Evolutionary conservation across 2,329 filamentous ascomycete species (phyloP).

Genomic region (Diaporthe vexans): DNA sequence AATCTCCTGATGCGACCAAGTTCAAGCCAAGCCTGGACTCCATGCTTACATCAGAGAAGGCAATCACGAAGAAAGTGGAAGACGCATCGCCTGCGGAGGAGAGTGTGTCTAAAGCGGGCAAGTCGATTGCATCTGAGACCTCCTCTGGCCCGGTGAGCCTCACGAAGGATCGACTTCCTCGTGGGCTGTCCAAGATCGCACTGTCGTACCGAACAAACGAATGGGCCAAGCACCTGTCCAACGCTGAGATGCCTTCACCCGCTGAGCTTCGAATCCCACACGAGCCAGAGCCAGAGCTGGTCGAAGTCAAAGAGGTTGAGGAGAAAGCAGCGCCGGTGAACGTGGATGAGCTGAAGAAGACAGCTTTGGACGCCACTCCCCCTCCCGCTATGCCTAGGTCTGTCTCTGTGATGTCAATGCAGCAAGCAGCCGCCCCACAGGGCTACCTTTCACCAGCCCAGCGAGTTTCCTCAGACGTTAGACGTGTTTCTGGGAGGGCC

Average conservation of each 20-base stretch:
- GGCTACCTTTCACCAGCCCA: constrained; percentile 41
- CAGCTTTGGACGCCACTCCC: constrained; percentile 65
- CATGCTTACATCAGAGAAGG: constrained; percentile 40
- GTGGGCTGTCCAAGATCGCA: constrained; percentile 81
- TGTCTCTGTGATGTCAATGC: constrained; percentile 47
- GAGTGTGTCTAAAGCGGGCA: constrained; percentile 49
- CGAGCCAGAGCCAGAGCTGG: constrained; percentile 33
- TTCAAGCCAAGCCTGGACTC: constrained; percentile 19
- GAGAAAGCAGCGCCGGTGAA: constrained; percentile 74
- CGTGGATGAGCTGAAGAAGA: constrained; percentile 75
- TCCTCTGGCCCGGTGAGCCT: constrained; percentile 63
- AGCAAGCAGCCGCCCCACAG: not conserved
- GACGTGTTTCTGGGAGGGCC: not conserved
- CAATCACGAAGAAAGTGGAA: constrained; percentile 41
- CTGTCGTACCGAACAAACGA: constrained; percentile 92
- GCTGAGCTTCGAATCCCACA: constrained; percentile 63
- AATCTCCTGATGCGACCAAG: not conserved
- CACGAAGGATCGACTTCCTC: constrained; percentile 74
- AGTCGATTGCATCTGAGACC: constrained; percentile 56
- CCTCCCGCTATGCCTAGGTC: constrained; percentile 52
- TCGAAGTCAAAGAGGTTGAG: constrained; percentile 51
- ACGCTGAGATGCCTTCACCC: constrained; percentile 79
- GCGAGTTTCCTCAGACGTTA: constrained; percentile 9
- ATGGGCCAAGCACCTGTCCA: constrained; percentile 91
- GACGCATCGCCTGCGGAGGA: constrained; percentile 39